Evolutionary conservation across 441 rosid species (phyloP), one percentile per base, ranked within the genome.

Genomic region (Pelargonium citronellum): DNA sequence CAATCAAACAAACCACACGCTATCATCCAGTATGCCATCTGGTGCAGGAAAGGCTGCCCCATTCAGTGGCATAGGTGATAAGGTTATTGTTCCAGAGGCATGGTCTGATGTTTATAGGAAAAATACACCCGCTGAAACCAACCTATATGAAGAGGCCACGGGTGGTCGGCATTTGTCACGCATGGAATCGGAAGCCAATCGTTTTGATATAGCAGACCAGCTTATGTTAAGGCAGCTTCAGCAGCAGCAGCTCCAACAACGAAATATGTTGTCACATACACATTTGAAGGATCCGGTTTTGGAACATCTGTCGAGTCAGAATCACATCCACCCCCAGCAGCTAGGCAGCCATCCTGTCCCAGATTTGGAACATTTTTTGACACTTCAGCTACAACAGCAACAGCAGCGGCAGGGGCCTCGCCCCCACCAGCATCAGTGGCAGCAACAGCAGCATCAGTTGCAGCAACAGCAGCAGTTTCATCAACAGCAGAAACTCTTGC

Each of bases 141-240:
- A 82, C 71, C 74, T 71, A 83, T 73, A 76, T 78, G 82, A 83
- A 80, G 53, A 88, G 83, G 74, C 51, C 84, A 37, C 82, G 75
- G 77, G 83, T 82, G 84, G 83, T 71, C 84, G 67, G 64, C 88
- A 71, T 46, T 67, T 81, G 65, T 66, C 87, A 20, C 92, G 64
- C 66, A 72, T 83, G 76, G 97, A 83, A 63, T 86, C 76, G 76
- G 92, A 77, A 22, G 68, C 84, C 66, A 81, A 82, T 67, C 81
- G 71, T 73, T 79, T 86, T 76, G 89, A 79, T 70, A 75, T 78
- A 69, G 81, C 81, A 16, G 91, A 86, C 82, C 90, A 86, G 66
- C 76, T 81, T 68, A 69, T 82, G 79, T 78, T 78, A 61, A 78
- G 80, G 65, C 84, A 86, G 73, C 61, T 82, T 74, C 88, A 70